Conservation (phyloP, 2,329 filamentous ascomycete species). For the Claviceps sp. region DNA sequence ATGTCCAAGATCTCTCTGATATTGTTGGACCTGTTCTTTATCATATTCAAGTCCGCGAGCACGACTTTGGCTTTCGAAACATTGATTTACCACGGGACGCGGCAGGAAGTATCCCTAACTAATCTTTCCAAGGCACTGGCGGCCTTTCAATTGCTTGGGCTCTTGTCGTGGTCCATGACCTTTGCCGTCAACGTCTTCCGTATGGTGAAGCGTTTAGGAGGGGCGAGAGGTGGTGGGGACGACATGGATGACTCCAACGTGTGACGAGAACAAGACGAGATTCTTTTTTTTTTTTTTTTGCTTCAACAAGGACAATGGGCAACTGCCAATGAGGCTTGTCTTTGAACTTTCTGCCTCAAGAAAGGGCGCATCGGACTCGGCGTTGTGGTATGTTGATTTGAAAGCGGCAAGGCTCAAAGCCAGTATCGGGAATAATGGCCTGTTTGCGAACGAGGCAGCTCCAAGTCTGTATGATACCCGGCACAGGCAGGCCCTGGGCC, state of each 20-base stretch:
- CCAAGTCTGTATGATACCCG: not conserved
- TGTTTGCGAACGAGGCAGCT: not conserved
- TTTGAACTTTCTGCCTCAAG: not conserved
- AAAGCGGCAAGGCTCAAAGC: not conserved
- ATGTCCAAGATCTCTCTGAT: conserved; percentile 81
- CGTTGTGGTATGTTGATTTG: not conserved
- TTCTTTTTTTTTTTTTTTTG: not conserved
- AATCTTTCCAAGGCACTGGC: conserved; percentile 56
- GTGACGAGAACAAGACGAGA: not conserved
- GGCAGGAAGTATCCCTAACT: conserved; percentile 23
- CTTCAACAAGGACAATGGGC: not conserved
- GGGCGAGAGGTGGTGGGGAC: conserved; percentile 28
- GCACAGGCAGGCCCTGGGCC: not conserved
- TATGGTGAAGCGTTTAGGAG: conserved; percentile 47
- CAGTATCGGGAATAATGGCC: not conserved
- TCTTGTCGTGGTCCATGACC: conserved; percentile 82
- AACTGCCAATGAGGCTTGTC: not conserved
- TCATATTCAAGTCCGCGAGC: conserved; percentile 93
- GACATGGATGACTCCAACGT: conserved; percentile 2
- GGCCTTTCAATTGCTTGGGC: conserved; percentile 63
- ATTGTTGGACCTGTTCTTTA: conserved; percentile 86
- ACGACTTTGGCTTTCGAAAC: conserved; percentile 80
- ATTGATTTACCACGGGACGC: conserved; percentile 44
- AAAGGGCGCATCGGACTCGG: not conserved
- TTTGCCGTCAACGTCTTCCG: conserved; percentile 78